Percentiles rank a stretch among this genome's conserved stretches.
Conservation (phyloP, 306 rosid species). For the Gastrolobium bilobum region DNA sequence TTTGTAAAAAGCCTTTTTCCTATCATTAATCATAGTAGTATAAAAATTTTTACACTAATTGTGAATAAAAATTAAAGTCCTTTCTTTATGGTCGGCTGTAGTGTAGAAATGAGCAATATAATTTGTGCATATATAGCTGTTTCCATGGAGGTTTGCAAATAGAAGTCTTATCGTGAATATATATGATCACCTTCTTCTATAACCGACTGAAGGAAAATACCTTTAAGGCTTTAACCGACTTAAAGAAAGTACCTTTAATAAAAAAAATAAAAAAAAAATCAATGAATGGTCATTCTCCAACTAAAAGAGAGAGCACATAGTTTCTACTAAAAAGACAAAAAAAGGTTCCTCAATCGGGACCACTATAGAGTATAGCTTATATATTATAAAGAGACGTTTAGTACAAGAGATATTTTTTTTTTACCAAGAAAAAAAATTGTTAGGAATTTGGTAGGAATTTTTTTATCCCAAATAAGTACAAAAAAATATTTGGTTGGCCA, state of each 20-base stretch:
- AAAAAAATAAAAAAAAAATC: not conserved
- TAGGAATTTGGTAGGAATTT: too few relatives aligned
- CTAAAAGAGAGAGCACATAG: slow-evolving; percentile 15
- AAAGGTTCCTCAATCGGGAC: not conserved
- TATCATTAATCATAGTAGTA: too few relatives aligned
- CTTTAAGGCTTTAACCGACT: too few relatives aligned
- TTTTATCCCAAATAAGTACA: too few relatives aligned
- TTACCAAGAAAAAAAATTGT: too few relatives aligned
- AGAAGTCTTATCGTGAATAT: slow-evolving; percentile 4
- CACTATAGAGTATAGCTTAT: not conserved
- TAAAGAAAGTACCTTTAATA: not conserved
- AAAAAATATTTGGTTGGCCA: too few relatives aligned
- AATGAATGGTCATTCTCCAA: slow-evolving; percentile 42
- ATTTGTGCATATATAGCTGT: slow-evolving; percentile 8
- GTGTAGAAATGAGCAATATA: not conserved
- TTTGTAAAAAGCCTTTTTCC: too few relatives aligned
- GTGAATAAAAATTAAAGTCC: too few relatives aligned
- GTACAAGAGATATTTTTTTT: too few relatives aligned
- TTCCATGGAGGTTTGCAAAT: slow-evolving; percentile 18
- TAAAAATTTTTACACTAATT: too few relatives aligned
- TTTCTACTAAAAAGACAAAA: not conserved
- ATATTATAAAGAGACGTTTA: too few relatives aligned
- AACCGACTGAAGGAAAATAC: too few relatives aligned
- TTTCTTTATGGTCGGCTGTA: not conserved
- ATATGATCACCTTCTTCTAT: not conserved